Evolutionary conservation across 2,329 filamentous ascomycete genomes (phyloP).

Genomic region (Colletotrichum gloeosporioides): DNA sequence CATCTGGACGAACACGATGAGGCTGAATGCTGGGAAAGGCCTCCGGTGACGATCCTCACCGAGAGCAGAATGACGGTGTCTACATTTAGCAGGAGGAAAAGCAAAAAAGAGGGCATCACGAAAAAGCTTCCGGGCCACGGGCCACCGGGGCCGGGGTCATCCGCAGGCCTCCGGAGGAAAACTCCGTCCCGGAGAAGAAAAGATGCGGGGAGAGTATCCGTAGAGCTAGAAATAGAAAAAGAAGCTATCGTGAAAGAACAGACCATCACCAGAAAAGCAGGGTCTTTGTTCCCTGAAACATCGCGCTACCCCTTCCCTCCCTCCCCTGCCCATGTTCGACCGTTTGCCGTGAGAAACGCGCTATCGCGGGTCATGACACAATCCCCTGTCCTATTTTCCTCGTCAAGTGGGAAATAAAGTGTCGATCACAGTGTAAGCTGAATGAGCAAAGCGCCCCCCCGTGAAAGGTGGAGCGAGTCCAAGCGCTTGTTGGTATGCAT

Average conservation of each 20-base stretch:
- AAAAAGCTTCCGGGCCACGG: background rate
- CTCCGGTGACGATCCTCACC: background rate
- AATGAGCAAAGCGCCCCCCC: background rate
- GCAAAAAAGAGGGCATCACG: background rate
- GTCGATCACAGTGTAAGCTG: constrained; percentile 1
- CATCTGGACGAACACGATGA: background rate
- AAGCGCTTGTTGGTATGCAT: background rate
- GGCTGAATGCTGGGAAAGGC: background rate
- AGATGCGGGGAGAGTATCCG: background rate
- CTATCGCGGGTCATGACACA: background rate
- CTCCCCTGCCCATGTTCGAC: background rate
- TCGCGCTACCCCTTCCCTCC: background rate
- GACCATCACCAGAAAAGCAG: background rate
- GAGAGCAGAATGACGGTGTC: background rate
- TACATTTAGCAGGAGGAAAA: background rate
- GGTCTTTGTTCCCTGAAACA: background rate
- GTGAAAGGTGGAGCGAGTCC: background rate
- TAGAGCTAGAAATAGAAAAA: background rate
- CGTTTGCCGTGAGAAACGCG: background rate
- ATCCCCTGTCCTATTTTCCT: background rate
- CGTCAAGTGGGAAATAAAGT: background rate
- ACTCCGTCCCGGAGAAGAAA: background rate
- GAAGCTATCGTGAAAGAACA: background rate
- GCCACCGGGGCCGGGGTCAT: background rate
- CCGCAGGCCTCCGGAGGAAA: background rate